Conservation (phyloP, 169 alveolate species). For the Plasmodium fragile region DNA sequence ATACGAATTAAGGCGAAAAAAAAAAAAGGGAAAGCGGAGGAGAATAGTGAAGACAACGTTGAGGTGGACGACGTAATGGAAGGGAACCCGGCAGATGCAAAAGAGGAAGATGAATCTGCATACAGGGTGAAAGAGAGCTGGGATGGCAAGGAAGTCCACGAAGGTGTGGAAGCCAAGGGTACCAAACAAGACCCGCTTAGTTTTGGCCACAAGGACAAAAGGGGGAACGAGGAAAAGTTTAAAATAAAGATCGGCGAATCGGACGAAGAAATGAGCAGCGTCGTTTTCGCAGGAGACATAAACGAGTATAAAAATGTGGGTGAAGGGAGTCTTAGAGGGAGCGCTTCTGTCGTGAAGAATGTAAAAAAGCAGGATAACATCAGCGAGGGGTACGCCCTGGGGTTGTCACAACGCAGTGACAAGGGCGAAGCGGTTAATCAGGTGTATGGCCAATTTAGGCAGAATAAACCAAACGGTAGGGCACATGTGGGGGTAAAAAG, state of each 20-base stretch:
- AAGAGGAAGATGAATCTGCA: not conserved
- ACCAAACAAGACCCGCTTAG: not conserved
- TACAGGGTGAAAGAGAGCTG: not conserved
- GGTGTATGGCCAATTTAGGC: not conserved
- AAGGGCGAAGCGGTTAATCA: not conserved
- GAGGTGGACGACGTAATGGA: not conserved
- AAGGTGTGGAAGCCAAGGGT: not conserved
- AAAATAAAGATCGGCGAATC: conserved; percentile 5
- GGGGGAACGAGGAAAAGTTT: not conserved
- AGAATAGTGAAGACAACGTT: not conserved
- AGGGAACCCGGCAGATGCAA: not conserved
- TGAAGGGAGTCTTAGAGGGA: not conserved
- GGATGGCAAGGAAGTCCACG: not conserved
- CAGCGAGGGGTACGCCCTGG: not conserved
- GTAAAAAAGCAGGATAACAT: conserved; percentile 3
- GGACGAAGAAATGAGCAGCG: not conserved
- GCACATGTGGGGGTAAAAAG: not conserved
- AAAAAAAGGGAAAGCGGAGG: not conserved
- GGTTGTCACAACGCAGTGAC: not conserved
- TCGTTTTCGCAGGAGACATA: not conserved
- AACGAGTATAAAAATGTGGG: not conserved
- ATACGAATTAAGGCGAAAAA: conserved; percentile 17
- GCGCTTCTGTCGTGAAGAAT: not conserved
- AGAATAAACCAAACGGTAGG: not conserved
- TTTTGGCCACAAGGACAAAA: not conserved